These are phyloP conservation scores for Ceratocystis eucalypticola DNA, from an alignment of 2,329 filamentous ascomycete species.

Conservation along the genomic window DNA sequence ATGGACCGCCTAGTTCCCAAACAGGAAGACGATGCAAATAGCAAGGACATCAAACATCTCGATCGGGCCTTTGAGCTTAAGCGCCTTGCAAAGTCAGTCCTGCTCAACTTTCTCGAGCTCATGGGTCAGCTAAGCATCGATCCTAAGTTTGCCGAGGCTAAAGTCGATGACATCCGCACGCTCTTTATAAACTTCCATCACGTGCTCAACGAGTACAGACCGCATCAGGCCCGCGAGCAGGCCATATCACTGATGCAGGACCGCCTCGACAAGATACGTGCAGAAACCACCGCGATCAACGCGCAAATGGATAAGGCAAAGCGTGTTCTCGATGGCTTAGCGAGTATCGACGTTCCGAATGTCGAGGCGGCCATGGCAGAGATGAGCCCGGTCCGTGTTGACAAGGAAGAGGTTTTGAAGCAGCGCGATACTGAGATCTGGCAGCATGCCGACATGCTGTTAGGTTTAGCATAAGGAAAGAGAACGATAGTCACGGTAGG, in stretches of 20 bases:
- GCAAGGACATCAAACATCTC: slow-evolving; percentile 41
- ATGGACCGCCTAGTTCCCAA: slow-evolving; percentile 48
- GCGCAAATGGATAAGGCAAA: slow-evolving; percentile 59
- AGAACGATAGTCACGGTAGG: too few relatives aligned
- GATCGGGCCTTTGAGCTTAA: slow-evolving; percentile 58
- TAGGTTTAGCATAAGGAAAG: background rate
- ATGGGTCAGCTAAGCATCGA: slow-evolving; percentile 56
- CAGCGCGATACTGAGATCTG: slow-evolving; percentile 11
- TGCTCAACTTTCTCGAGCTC: slow-evolving; percentile 82
- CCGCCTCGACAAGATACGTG: slow-evolving; percentile 56
- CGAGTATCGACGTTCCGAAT: slow-evolving; percentile 31
- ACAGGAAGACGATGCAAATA: slow-evolving; percentile 30
- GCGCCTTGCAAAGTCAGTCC: slow-evolving; percentile 65
- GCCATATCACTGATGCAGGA: slow-evolving; percentile 80
- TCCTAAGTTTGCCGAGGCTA: slow-evolving; percentile 51
- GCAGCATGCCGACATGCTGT: slow-evolving; percentile 3
- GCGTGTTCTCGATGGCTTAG: slow-evolving; percentile 56
- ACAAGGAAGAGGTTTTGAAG: background rate
- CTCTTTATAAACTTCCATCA: slow-evolving; percentile 87
- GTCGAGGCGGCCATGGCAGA: slow-evolving; percentile 4
- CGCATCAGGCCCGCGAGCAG: slow-evolving; percentile 81
- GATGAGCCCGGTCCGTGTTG: background rate
- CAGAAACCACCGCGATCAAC: slow-evolving; percentile 57
- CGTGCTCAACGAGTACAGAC: slow-evolving; percentile 84
- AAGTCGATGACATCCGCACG: slow-evolving; percentile 65